Base-by-base conservation (phyloP, 345 rosid species). In the Gossypium australe region DNA sequence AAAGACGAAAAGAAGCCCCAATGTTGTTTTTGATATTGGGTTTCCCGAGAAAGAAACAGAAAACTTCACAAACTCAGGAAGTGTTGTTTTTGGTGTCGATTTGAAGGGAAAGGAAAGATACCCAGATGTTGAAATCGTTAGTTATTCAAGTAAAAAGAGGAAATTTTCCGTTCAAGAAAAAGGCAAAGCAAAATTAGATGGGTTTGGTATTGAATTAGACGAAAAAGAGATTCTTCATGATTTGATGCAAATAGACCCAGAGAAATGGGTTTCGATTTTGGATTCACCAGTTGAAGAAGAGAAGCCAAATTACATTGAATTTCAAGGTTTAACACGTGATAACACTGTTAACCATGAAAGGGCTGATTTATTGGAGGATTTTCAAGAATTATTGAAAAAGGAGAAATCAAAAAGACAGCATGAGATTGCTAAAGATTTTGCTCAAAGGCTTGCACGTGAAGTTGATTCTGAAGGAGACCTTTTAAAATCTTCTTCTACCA, bases 81-180 rank as follows among this genome's bases (percentile, higher is more conserved):
- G 12, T 75, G 9, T 75, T 41, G 38, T 43, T 55, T 43, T 41
- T 16, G 74, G 27, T 14, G 55, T 63, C 56, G 71, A 75, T 44
- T 66, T 71, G 53, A 57, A 47, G 16, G 67, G 29, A 29, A 20
- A 7, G 71, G 81, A 72, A 72, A 43, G 56, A 72, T 17, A 25
- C 71, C 55, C 69, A 11, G 81, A 48, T 66, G 75, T 18, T 66
- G 77, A 77, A 44, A 38, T 14, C 2, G 67, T 18, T 9, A 24
- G 67, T 72, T 76, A 73, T 63, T 11, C 47, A 27, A 62, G 56
- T 69, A 77, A 71, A 67, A 82, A 65, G 29, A 74, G 57, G 73
- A 80, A 65, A 29, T 75, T 61, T 25, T 53, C 73, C 0, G 25
- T 25, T 25, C 44, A 56, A 27, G 77, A 77, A 18, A 79, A 69